A percentile compares a stretch with the other conserved stretches of the same genome.
Evolutionary conservation across 768 basidiomycete genomes (phyloP).

Genomic region (Collybiopsis luxurians): DNA sequence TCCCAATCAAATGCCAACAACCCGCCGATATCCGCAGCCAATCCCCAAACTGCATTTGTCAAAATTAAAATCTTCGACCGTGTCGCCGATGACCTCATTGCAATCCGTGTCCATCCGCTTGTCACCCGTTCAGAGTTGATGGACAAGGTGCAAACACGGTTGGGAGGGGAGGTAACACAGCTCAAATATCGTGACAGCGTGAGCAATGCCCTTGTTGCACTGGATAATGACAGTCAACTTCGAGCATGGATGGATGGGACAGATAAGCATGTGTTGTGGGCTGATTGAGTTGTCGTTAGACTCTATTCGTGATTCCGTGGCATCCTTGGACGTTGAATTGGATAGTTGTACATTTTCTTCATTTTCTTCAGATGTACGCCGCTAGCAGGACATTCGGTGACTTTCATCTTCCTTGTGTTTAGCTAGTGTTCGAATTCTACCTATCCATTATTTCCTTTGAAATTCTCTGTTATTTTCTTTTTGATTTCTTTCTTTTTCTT

Average conservation of each 20-base stretch:
- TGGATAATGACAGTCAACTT: slow-evolving; percentile 63
- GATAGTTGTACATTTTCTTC: background rate
- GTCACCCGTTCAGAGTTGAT: slow-evolving; percentile 85
- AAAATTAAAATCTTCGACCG: slow-evolving; percentile 99
- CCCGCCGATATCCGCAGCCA: slow-evolving; percentile 73
- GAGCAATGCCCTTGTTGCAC: slow-evolving; percentile 59
- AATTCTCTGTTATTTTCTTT: slow-evolving; percentile 3
- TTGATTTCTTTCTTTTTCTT: slow-evolving; percentile 1
- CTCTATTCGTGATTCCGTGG: background rate
- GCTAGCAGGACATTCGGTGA: background rate
- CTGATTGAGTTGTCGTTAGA: slow-evolving; percentile 44
- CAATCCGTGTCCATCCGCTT: slow-evolving; percentile 92
- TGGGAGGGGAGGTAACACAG: slow-evolving; percentile 67
- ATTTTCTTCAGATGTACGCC: background rate
- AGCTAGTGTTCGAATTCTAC: slow-evolving; percentile 1
- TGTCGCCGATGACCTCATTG: slow-evolving; percentile 91
- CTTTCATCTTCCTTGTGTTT: background rate
- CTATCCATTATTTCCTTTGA: slow-evolving; percentile 8
- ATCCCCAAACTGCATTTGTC: slow-evolving; percentile 84
- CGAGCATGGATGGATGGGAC: slow-evolving; percentile 73
- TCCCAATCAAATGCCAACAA: slow-evolving; percentile 62
- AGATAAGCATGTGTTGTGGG: slow-evolving; percentile 82
- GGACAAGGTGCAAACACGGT: slow-evolving; percentile 85
- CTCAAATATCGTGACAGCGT: slow-evolving; percentile 77
- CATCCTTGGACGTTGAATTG: background rate